phyloP scores from a whole-genome alignment of 495 filamentous ascomycete species.

The Penicillium turbatum region DNA sequence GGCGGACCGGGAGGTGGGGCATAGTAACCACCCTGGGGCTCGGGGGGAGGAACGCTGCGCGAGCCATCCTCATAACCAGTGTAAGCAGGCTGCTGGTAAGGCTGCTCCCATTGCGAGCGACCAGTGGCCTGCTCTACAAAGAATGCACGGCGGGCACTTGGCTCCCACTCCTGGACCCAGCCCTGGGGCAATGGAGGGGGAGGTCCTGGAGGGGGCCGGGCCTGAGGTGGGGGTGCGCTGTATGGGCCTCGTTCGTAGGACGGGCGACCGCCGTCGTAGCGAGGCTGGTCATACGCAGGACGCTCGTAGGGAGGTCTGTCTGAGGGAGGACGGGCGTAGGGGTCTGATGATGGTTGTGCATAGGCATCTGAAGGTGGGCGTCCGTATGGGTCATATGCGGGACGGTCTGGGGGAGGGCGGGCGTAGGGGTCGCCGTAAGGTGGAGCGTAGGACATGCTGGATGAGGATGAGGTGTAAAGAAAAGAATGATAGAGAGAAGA shows the following conservation, averaged over 20 bases:
- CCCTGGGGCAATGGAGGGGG: slow-evolving; percentile 53
- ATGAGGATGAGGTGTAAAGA: slow-evolving; percentile 6
- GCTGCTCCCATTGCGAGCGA: slow-evolving; percentile 57
- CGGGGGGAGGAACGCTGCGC: slow-evolving; percentile 22
- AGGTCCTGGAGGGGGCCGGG: slow-evolving; percentile 33
- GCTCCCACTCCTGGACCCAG: slow-evolving; percentile 59
- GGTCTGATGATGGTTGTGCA: slow-evolving; percentile 18
- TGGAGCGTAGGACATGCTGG: slow-evolving; percentile 23
- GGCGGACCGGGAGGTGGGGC: slow-evolving; percentile 21
- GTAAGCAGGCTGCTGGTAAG: slow-evolving; percentile 18
- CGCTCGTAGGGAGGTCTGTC: not conserved
- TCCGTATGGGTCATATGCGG: slow-evolving; percentile 16
- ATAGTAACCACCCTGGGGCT: slow-evolving; percentile 24
- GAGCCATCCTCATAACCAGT: slow-evolving; percentile 17
- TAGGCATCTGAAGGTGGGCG: slow-evolving; percentile 22
- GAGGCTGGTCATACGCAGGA: slow-evolving; percentile 14
- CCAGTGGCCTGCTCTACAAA: slow-evolving; percentile 57
- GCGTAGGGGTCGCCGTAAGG: slow-evolving; percentile 22
- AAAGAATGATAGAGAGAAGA: not conserved
- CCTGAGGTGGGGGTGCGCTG: slow-evolving; percentile 20
- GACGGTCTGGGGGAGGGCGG: slow-evolving; percentile 5
- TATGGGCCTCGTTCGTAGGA: slow-evolving; percentile 17
- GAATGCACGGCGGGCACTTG: slow-evolving; percentile 53
- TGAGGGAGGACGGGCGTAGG: slow-evolving; percentile 10
- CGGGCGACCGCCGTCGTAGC: slow-evolving; percentile 16